Evolutionary conservation across 768 basidiomycete genomes (phyloP).

Genomic region (Atractiella rhizophila): DNA sequence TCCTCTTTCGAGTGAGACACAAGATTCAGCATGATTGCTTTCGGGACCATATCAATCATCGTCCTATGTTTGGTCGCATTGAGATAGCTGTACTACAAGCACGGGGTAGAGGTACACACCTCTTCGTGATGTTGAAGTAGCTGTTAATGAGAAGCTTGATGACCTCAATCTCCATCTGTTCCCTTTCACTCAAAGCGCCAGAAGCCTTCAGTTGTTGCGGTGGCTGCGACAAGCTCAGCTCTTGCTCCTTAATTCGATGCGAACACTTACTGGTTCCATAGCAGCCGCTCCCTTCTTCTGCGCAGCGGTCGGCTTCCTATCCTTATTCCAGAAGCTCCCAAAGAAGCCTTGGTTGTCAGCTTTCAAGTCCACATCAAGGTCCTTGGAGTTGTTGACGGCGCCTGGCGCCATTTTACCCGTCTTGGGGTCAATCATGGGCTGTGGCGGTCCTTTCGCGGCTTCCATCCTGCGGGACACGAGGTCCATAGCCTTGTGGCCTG

Average conservation of each 20-base stretch:
- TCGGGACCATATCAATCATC: constrained; percentile 99
- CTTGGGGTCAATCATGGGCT: constrained; percentile 41
- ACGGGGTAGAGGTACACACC: neutral
- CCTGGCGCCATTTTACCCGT: constrained; percentile 34
- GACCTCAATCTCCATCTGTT: constrained; percentile 95
- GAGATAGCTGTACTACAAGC: constrained; percentile 25
- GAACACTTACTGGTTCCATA: constrained; percentile 34
- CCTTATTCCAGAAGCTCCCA: constrained; percentile 66
- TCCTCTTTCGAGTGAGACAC: constrained; percentile 84
- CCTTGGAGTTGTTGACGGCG: constrained; percentile 70
- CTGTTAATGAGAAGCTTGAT: constrained; percentile 95
- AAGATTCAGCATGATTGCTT: constrained; percentile 37
- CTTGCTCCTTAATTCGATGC: neutral
- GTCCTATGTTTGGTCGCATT: constrained; percentile 97
- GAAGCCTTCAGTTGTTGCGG: constrained; percentile 72
- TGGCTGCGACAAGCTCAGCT: constrained; percentile 28
- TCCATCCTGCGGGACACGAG: constrained; percentile 49
- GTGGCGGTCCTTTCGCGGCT: constrained; percentile 45
- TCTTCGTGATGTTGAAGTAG: constrained; percentile 12
- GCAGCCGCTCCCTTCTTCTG: constrained; percentile 24
- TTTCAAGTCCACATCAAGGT: constrained; percentile 69
- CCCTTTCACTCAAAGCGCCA: constrained; percentile 68
- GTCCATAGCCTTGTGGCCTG: constrained; percentile 83
- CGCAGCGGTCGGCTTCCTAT: constrained; percentile 19
- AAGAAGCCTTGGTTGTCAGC: constrained; percentile 84